Evolutionary conservation across 2,329 filamentous ascomycete species (phyloP), one percentile per base, ranked within the genome.

Genomic region (Plectosphaerella plurivora): DNA sequence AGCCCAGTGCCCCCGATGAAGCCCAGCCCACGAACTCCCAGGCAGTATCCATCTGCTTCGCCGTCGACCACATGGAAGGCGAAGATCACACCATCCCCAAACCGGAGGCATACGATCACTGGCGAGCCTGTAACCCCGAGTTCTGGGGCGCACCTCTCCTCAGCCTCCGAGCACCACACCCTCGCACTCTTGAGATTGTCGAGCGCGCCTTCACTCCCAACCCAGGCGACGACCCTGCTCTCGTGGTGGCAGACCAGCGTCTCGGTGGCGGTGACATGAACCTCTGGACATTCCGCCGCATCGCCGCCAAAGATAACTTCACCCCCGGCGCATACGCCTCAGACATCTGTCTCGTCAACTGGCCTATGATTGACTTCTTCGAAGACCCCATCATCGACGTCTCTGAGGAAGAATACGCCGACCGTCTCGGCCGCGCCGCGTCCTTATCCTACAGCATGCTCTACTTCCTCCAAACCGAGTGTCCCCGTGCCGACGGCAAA

Each of bases 341-440:
- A 0, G 62, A 64, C 39, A 53, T 64, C 1, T 63, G 61, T 14
- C 55, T 64, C 41, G 62, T 64, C 10, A 64, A 64, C 46, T 64
- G 62, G 62, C 62, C 62, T 0, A 64, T 64, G 62, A 64, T 64
- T 6, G 62, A 64, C 15, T 64, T 63, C 51, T 64, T 64, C 2
- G 62, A 64, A 49, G 60, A 60, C 10, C 60, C 61, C 39, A 63
- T 64, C 35, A 61, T 64, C 20, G 61, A 64, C 14, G 57, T 61
- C 0, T 28, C 54, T 0, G 60, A 64, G 3, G 20, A 53, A 6
- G 55, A 63, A 22, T 28, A 62, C 0, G 57, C 59, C 11, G 44
- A 50, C 1, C 51, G 60, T 1, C 49, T 64, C 2, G 44, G 46
- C 2, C 53, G 47, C 14, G 61, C 62, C 0, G 58, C 61, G 0